phyloP scores from a whole-genome alignment of 345 rosid species.

The Eucalyptus cladocalyx region DNA sequence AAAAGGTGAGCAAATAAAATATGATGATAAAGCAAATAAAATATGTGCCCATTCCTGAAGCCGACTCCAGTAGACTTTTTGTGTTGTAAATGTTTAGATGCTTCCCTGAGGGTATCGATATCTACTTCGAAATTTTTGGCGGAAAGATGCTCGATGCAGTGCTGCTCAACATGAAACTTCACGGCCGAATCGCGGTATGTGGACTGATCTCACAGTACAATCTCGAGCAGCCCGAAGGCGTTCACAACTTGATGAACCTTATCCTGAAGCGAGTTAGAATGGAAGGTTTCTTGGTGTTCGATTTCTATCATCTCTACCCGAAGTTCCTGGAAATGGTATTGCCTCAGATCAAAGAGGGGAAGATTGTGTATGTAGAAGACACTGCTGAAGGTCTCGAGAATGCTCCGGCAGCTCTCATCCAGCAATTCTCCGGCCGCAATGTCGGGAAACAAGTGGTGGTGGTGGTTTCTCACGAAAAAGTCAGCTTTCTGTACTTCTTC shows the following conservation, averaged over 20 bases:
- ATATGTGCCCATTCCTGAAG: not conserved
- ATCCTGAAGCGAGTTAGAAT: not conserved
- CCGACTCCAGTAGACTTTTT: not conserved
- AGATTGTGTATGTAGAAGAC: slow-evolving; percentile 6
- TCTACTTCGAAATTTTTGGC: slow-evolving; percentile 19
- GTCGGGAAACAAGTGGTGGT: slow-evolving; percentile 12
- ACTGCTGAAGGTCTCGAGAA: not conserved
- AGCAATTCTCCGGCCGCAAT: not conserved
- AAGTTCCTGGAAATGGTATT: slow-evolving; percentile 11
- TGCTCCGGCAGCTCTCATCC: not conserved
- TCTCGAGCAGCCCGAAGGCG: not conserved
- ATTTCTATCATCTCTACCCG: not conserved
- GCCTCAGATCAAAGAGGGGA: slow-evolving; percentile 6
- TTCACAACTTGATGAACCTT: not conserved
- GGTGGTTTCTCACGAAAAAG: not conserved
- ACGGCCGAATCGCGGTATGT: not conserved
- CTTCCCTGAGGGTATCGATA: slow-evolving; percentile 20
- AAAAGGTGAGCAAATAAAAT: slow-evolving; percentile 16
- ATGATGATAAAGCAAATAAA: not conserved
- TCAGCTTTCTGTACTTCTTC: not conserved
- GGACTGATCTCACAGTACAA: slow-evolving; percentile 18
- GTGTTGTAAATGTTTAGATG: not conserved
- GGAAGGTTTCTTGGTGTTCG: slow-evolving; percentile 1
- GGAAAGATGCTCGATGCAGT: slow-evolving; percentile 22
- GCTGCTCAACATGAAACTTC: slow-evolving; percentile 3